Conservation (phyloP, 345 rosid species). For the Barbarea vulgaris region DNA sequence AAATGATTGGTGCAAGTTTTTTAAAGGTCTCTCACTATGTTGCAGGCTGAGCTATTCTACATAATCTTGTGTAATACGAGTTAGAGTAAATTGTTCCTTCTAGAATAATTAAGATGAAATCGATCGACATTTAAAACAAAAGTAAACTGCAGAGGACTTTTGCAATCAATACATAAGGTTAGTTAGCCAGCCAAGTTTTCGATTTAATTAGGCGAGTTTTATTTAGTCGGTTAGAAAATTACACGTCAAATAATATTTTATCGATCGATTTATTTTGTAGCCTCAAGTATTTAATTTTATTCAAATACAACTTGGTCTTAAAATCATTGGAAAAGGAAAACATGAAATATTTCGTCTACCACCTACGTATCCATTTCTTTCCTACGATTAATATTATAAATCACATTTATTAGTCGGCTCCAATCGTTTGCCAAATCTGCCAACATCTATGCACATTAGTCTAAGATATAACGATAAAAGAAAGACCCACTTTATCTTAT, state of each 20-base stretch:
- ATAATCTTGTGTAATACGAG: not conserved
- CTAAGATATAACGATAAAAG: not conserved
- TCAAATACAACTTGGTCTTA: not conserved
- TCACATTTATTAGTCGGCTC: slow-evolving; percentile 38
- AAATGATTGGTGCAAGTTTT: slow-evolving; percentile 3
- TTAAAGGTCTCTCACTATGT: not conserved
- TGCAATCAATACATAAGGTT: slow-evolving; percentile 28
- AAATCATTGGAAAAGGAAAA: not conserved
- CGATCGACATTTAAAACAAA: not conserved
- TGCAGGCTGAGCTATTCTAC: not conserved
- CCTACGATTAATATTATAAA: not conserved
- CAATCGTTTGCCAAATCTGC: slow-evolving; percentile 14
- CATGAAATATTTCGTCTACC: not conserved
- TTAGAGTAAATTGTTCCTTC: not conserved
- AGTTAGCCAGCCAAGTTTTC: slow-evolving; percentile 2
- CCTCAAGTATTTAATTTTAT: not conserved
- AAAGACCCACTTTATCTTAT: not conserved
- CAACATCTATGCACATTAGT: not conserved
- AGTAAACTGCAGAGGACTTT: not conserved
- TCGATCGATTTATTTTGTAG: not conserved
- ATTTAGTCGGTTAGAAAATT: slow-evolving; percentile 13
- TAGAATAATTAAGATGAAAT: not conserved
- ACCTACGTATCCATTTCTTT: not conserved
- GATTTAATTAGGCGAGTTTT: not conserved
- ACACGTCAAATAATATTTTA: slow-evolving; percentile 15